Base-by-base conservation (phyloP, 306 rosid species). In the Begonia loranthoides region DNA sequence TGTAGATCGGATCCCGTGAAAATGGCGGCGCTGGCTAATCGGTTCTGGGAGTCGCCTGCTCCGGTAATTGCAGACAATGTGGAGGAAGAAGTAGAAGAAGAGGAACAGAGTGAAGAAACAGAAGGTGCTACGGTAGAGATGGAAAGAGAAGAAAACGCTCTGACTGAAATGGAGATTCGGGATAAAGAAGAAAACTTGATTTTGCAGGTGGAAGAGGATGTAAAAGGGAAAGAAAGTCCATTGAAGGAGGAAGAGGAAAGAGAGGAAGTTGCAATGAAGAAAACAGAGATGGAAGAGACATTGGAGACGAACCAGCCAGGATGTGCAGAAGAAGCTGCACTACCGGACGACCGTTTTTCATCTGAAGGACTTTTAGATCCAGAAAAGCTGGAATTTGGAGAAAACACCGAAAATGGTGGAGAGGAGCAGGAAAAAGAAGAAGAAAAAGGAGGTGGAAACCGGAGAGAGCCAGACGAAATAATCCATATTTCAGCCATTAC, bases 1-100 rank as follows among this genome's bases (percentile, higher is more conserved):
- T 86, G 99, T 15, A 82, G 99, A 78, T 90, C 99, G 73, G 99
- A 90, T 70, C 99, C 99, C 15, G 94, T 90, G 41, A 90, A 80
- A 69, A 78, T 86, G 99, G 99, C 99, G 4, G 95, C 89, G 44
- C 73, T 90, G 17, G 94, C 94, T 3, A 82, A 76, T 41, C 55
- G 86, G 6, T 86, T 90, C 41, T 86, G 84, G 86, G 93, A 84
- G 33, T 67, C 94, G 13, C 93, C 95, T n/a, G 64, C 54, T 55
- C 67, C 52, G 4, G 71, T 68, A 65, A 55, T 51, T 21, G 68
- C 55, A 51, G 65, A 61, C 1, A 49, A 56, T 36, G 41, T 28
- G 13, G 38, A 59, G 13, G 54, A 52, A 10, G 55, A 47, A 46
- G 75, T 13, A 1, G 62, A 28, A 19, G 65, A 22, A 4, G 65